Conservation (phyloP, 2,329 filamentous ascomycete species). For the Fonsecaea erecta region DNA sequence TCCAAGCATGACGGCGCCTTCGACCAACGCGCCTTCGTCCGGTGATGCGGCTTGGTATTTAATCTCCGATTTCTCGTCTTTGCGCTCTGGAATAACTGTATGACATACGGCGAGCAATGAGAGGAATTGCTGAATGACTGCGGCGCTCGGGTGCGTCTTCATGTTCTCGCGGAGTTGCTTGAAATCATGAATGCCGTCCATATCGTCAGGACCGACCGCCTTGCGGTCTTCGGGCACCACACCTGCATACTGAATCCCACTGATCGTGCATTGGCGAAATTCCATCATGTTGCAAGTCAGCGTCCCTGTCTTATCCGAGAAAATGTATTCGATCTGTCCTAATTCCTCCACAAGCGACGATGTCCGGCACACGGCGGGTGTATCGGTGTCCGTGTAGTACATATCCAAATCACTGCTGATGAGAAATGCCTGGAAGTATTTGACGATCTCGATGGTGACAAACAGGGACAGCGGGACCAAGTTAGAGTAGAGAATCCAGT, state of each 20-base stretch:
- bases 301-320: slow-evolving; percentile 97
- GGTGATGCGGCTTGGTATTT: slow-evolving; percentile 98
- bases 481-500: slow-evolving; percentile 97
- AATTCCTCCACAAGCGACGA: slow-evolving; percentile 96
- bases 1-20: slow-evolving; percentile 82
- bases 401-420: slow-evolving; percentile 98
- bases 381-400: slow-evolving; percentile 94
- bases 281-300: slow-evolving; percentile 99
- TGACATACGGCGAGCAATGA: slow-evolving; percentile 87
- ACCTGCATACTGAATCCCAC: slow-evolving; percentile 89
- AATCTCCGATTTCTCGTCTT: slow-evolving; percentile 79
- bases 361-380: slow-evolving; percentile 91
- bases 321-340: slow-evolving; percentile 98
- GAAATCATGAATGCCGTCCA: slow-evolving; percentile 83
- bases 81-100: slow-evolving; percentile 92
- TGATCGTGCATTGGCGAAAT: slow-evolving; percentile 93
- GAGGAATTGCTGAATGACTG: slow-evolving; percentile 81
- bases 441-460: slow-evolving; percentile 95
- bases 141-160: slow-evolving; percentile 60
- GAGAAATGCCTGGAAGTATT: slow-evolving; percentile 96
- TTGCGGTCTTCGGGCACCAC: slow-evolving; percentile 89
- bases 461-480: slow-evolving; percentile 97
- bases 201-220: slow-evolving; percentile 72
- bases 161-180: slow-evolving; percentile 74
- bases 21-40: slow-evolving; percentile 94